Base-by-base conservation (phyloP, 352 stramenopile genomes). In the Globisporangium takayamanum region DNA sequence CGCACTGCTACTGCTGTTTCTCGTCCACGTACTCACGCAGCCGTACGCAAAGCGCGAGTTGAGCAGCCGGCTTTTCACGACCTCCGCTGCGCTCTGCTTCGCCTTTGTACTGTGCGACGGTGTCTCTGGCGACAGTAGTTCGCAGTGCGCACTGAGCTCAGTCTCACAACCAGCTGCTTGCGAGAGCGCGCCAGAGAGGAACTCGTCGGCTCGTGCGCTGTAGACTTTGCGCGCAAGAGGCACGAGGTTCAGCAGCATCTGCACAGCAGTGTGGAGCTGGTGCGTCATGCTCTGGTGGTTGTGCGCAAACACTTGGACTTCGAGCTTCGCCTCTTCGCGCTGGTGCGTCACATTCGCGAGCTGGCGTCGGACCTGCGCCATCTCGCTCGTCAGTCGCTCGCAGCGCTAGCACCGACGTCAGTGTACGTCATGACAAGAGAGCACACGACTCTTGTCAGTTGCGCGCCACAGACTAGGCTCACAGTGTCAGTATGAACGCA, bases 281-380 rank as follows among this genome's bases (percentile, higher is more conserved):
- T 74, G 69, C 1, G 77, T 87, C 75, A 91, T 85, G 22, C 67
- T 77, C 58, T 88, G 78, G 48, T 88, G 76, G 55, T 86, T 91
- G 55, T 72, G 78, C 1, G 78, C 76, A 18, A 87, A 64, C 11
- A 84, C 60, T 10, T 80, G 73, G 18, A 67, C 67, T 36, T 89
- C 74, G 14, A 85, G 74, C 39, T 81, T 76, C 15, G 75, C 73
- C 48, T 88, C 81, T 15, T 76, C 62, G 33, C 80, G 78, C 50
- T 87, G 76, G n/a, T 72, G 62, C 46, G 55, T 57, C 8, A 74
- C 62, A n/a, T 52, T 70, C 16, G 63, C 59, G 26, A 90, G 46
- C 41, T 86, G 61, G 7, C 48, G 25, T 10, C 49, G 63, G 16
- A 90, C 54, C 30, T 70, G 52, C 5, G 67, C 52, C 26, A 75